Evolutionary conservation across 1,284 basidiomycete species (phyloP).

Genomic region (Microstroma glucosiphilum): DNA sequence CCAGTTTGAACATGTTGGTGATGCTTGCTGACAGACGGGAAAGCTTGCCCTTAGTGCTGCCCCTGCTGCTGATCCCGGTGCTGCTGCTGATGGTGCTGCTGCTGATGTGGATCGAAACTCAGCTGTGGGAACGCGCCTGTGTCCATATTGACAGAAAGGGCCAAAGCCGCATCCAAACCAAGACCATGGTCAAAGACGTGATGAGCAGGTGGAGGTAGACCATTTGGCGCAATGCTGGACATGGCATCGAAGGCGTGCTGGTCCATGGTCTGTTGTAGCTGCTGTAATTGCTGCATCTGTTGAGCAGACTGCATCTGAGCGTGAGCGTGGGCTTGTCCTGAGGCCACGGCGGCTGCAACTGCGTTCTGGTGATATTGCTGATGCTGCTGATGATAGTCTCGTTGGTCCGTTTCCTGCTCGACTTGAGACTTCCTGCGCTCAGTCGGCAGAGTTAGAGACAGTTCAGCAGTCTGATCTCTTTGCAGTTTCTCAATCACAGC

Average conservation of each 20-base stretch:
- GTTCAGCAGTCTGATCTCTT: slow-evolving; percentile 1
- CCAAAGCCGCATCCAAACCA: neutral
- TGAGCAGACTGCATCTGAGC: slow-evolving; percentile 4
- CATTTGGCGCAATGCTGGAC: neutral
- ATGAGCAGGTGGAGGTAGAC: neutral
- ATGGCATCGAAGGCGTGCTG: slow-evolving; percentile 14
- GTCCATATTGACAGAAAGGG: slow-evolving; percentile 1
- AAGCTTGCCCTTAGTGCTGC: neutral
- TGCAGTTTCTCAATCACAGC: slow-evolving; percentile 5
- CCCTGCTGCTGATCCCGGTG: neutral
- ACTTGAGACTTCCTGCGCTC: neutral
- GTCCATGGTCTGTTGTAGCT: slow-evolving; percentile 7
- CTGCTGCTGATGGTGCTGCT: neutral
- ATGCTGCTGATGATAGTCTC: slow-evolving; percentile 21
- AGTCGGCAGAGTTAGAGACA: slow-evolving; percentile 4
- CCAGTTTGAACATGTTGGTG: neutral
- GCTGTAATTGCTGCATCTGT: slow-evolving; percentile 6
- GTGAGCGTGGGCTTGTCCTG: slow-evolving; percentile 5
- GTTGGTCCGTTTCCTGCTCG: slow-evolving; percentile 30
- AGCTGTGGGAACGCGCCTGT: neutral
- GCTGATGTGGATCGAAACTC: neutral
- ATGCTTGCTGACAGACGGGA: neutral
- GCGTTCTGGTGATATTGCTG: slow-evolving; percentile 11
- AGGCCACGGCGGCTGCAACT: slow-evolving; percentile 2
- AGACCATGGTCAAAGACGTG: neutral